Base-by-base conservation (phyloP, 208 protist genomes). In the Crithidia brevicula region DNA sequence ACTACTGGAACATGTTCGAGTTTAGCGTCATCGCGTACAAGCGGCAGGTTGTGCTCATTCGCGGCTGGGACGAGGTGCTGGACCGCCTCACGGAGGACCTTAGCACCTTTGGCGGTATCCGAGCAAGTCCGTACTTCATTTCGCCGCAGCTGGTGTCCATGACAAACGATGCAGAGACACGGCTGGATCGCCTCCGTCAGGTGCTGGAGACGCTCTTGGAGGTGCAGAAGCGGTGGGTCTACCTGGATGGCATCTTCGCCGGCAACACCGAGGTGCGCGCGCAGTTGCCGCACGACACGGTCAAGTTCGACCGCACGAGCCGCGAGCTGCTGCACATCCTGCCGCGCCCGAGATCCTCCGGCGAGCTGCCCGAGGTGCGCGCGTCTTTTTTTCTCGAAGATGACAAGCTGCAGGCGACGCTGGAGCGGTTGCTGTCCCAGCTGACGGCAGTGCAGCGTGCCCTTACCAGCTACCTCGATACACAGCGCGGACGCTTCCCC, bases 211-310 rank as follows among this genome's bases (percentile, higher is more conserved):
- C 94, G 23, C 78, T 95, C 25, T 66, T 99, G 46, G 96, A 99
- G 51, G 96, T 99, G 38, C 98, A 99, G 81, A 86, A 97, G 56
- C 88, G 93, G 34, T 99, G 98, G 98, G 97, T 99, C 1, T 99
- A 99, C 70, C 87, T 99, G 6, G 98, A 99, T 67, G 97, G 97
- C 49, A 98, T 99, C 63, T 99, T 99, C 69, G 82, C 85, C 18
- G 95, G 94, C 57, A 95, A 89, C 63, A 79, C 78, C 18, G 98
- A 99, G 65, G 99, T 99, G 56, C 89, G 91, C 27, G 52, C 88
- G 53, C 93, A 99, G 59, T 86, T 99, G 25, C 98, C 98, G 22
- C 84, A 83, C 25, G 98, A 99, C 75, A 91, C 85, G 13, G 59
- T 86, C 22, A 89, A 97, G 63, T 99, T 99, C 79, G 79, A 92